Evolutionary conservation across 2,329 filamentous ascomycete genomes (phyloP), one percentile per base, ranked within the genome.

Genomic region (Ramularia collo-cygni): DNA sequence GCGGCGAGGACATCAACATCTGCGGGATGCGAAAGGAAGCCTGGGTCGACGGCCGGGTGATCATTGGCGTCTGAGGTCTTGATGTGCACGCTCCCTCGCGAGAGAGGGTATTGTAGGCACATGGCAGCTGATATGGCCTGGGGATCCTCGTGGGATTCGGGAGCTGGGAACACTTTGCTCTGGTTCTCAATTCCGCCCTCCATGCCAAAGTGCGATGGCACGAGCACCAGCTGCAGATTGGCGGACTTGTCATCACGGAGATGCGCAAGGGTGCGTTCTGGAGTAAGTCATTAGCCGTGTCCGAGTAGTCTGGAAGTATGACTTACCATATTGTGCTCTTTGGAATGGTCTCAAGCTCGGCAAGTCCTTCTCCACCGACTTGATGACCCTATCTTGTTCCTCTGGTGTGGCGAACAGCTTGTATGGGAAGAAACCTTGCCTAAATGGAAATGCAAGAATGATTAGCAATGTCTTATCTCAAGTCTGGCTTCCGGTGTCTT

Each of bases 1-100:
- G 55, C 54, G 16, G 55, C 56, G 33, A 56, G 49, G 14, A 55
- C 48, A 18, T 47, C 44, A 35, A 81, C 66, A 46, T 74, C 70
- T 3, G 71, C 58, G 9, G 74, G 72, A 19, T 69, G 65, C 17
- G 56, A 63, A 35, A 57, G 41, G 43, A 50, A 58, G 16, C 47
- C 47, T 4, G 53, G 53, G 35, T 58, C 48, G 40, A 59, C 44
- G 15, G 40, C 34, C 5, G 55, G 54, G 28, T 51, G 48, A 24
- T 49, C 42, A 36, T 43, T n/a, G 31, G 54, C 34, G 28, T 53
- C 17, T 28, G 48, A 45, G 32, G 42, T 51, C 28, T 51, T 57
- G 47, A 62, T 59, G 45, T 62, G 58, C 0, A 59, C 50, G 12
- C 52, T 54, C 19, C 60, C 60, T 30, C 59, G 45, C 35, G 48